Base-by-base conservation (phyloP, 305 asterid genomes). In the Fraxinus xanthoxyloides region DNA sequence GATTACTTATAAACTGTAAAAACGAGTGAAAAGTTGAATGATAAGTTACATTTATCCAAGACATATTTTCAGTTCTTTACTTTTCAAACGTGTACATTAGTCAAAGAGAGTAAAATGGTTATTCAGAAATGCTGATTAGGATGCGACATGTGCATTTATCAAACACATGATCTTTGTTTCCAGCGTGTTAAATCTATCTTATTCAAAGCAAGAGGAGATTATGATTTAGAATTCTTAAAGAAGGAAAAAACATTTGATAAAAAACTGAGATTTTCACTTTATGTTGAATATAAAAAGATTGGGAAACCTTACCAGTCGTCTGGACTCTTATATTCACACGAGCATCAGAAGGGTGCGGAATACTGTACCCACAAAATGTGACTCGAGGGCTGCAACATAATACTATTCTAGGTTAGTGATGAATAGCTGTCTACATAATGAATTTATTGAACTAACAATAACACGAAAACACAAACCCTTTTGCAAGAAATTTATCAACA, bases 321-420 rank as follows among this genome's bases (percentile, higher is more conserved):
- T 94, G 97, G 79, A 95, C 94, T 82, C 97, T 89, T 21, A 94
- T 89, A 82, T 95, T 95, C 74, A 95, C 99, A 17, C 92, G 85
- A 79, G 97, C 95, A 85, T 94, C 99, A 15, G 97, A 86, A 75
- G 99, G 99, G 81, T 95, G 97, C 2, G 97, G 99, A 76, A 94
- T 94, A 91, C 97, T 95, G 89, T 93, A 93, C 17, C 97, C 98
- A 40, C 96, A 92, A 80, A 92, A 86, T 70, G 94, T 28, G 17
- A 93, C 94, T 87, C 97, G 88, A 23, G 97, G 93, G 89, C 98
- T 93, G 94, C 91, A 91, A 80, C 35, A 80, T 3, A 36, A 79
- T 23, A 79, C 80, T 76, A 84, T 12, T 65, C 17, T 77, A 63
- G 40, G 32, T 86, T 70, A 79, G 78, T 19, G 28, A 77, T 32